Percentiles rank a stretch among this genome's conserved stretches.
Conservation (phyloP, 2,329 filamentous ascomycete genomes). For the Aspergillus melleus region DNA sequence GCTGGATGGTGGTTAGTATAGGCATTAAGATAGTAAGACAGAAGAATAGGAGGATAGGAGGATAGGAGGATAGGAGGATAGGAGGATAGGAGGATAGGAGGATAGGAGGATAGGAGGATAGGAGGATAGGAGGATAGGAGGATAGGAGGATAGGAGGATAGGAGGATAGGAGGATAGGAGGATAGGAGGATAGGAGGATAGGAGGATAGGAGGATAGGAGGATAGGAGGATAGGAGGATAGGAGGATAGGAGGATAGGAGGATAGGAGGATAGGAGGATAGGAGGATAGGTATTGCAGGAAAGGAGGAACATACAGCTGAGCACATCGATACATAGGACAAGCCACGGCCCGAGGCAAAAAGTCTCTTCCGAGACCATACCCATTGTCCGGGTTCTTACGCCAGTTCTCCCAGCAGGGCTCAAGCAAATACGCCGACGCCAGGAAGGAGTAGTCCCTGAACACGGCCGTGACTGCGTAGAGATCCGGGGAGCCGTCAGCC, state of each 20-base stretch:
- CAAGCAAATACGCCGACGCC: conserved; percentile 83
- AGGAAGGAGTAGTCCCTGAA: conserved; percentile 93
- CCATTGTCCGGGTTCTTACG: conserved; percentile 58
- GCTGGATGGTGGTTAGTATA: conserved; percentile 34
- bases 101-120: not conserved
- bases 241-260: no score
- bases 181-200: not conserved
- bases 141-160: no score
- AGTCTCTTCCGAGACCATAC: conserved; percentile 75
- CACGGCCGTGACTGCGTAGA: conserved; percentile 78
- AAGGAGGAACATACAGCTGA: conserved; percentile 68
- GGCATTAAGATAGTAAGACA: not conserved
- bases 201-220: not conserved
- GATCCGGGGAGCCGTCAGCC: conserved; percentile 59
- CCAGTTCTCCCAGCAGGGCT: conserved; percentile 82
- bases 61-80: no score
- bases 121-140: not conserved
- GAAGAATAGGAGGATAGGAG: not conserved
- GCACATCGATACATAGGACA: conserved; percentile 80
- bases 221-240: not conserved
- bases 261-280: no score
- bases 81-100: no score
- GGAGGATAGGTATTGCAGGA: no score
- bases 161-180: no score
- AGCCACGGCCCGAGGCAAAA: conserved; percentile 72